A percentile compares a stretch with the other conserved stretches of the same genome.
phyloP scores from a whole-genome alignment of 2,329 filamentous ascomycete genomes.

The Exophiala sideris region DNA sequence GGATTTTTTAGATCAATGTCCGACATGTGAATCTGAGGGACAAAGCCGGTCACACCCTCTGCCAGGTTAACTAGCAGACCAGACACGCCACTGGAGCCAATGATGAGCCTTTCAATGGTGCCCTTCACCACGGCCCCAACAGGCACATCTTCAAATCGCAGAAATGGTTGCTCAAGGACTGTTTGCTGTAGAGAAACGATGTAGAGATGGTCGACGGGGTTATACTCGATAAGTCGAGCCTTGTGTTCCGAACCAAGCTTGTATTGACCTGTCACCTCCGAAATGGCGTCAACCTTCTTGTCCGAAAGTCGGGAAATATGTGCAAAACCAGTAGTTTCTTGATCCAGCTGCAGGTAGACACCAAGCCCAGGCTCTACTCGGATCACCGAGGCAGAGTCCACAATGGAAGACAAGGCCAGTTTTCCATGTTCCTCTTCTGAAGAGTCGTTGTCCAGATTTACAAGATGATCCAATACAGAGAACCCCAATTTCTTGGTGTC shows the following conservation, averaged over 20 bases:
- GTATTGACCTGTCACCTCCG: conserved; percentile 72
- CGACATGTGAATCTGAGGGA: conserved; percentile 82
- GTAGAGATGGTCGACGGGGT: conserved; percentile 78
- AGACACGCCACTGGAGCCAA: conserved; percentile 72
- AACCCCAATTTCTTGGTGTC: conserved; percentile 82
- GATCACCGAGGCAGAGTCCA: conserved; percentile 73
- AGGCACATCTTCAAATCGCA: conserved; percentile 86
- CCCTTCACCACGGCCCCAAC: conserved; percentile 78
- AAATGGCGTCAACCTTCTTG: conserved; percentile 79
- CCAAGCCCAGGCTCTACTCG: conserved; percentile 78
- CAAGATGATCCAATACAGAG: conserved; percentile 80
- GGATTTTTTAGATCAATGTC: conserved; percentile 86
- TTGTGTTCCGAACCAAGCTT: conserved; percentile 74
- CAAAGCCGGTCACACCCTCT: conserved; percentile 83
- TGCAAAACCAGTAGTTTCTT: conserved; percentile 74
- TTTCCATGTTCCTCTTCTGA: conserved; percentile 46
- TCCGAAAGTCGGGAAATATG: conserved; percentile 93
- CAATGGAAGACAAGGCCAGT: conserved; percentile 65
- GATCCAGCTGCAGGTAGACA: conserved; percentile 71
- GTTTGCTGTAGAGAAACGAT: conserved; percentile 79
- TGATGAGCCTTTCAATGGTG: conserved; percentile 77
- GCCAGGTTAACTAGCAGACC: conserved; percentile 80
- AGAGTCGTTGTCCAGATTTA: conserved; percentile 53
- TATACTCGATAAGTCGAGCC: conserved; percentile 82
- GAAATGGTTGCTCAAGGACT: conserved; percentile 80